Evolutionary conservation across 495 filamentous ascomycete species (phyloP), one percentile per base, ranked within the genome.

Genomic region (Tetracladium marchalianum): DNA sequence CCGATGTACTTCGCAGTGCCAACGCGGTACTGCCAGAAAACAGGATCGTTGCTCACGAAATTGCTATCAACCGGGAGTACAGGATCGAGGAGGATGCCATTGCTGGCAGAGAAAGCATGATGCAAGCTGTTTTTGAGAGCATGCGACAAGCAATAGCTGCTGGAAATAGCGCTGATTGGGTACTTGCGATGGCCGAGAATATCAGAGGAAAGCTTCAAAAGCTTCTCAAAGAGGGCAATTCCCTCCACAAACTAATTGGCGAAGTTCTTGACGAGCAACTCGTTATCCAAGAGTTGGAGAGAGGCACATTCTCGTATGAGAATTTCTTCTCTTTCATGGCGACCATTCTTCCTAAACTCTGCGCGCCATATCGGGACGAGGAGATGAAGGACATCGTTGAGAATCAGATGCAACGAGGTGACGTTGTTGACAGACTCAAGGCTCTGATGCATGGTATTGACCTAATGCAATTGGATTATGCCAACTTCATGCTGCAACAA

Each of bases 301-400:
- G 76, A 39, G 90, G 92, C 11, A 76, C 78, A 39, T 98, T 97
- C 61, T 95, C 93, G 0, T 95, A 96, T 60, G 83, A 90, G 53
- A 81, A 77, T 15, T 95, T 98, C 66, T 97, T 97, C 66, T 70
- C 79, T 2, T 90, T 90, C 51, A 94, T 97, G 78, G 80, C 81
- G 27, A 75, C 73, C 32, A 80, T 98, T 34, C 71, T 98, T n/a
- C 93, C 93, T 12, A 85, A 85, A 55, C 83, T 98, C 15, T 98
- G 92, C 61, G 90, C 92, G 4, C 92, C 93, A 2, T 83, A 88
- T 46, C 77, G 92, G 1, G 92, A 98, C 51, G 80, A 76, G 9
- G 81, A 87, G 56, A 86, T 95, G 37, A 85, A 88, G 56, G 78
- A 72, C 1, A 75, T 97, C 16, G 68, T 82, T 2, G 80, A 87